phyloP scores from a whole-genome alignment of 148 eudicot genomes.

The Camellia granthamiana region DNA sequence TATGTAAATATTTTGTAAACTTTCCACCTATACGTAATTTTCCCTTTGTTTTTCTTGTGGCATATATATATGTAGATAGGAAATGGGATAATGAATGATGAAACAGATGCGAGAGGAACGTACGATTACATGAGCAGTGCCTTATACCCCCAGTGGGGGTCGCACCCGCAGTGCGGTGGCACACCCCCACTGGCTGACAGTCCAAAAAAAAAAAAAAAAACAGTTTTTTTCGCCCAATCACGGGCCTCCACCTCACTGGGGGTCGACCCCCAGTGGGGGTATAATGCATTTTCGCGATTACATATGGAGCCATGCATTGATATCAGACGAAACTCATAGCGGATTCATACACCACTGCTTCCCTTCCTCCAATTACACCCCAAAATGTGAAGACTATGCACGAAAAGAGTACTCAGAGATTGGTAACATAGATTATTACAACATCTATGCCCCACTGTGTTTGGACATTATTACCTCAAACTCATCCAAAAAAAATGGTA shows the following conservation, averaged over 20 bases:
- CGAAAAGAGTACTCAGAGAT: constrained; percentile 7
- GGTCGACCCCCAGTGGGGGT: no score
- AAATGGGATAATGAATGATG: constrained; percentile 31
- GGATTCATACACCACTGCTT: constrained; percentile 23
- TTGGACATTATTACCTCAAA: not conserved
- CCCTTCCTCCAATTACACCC: not conserved
- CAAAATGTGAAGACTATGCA: constrained; percentile 14
- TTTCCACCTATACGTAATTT: no score
- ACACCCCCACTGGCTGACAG: no score
- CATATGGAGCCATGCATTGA: constrained; percentile 36
- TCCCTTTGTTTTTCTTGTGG: not conserved
- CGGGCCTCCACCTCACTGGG: no score
- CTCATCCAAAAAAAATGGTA: not conserved
- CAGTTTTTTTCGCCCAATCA: no score
- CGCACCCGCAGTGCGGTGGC: no score
- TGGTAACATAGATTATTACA: constrained; percentile 27
- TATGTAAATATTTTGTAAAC: no score
- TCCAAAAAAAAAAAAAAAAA: no score
- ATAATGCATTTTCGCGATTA: no score
- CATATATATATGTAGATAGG: constrained; percentile 21
- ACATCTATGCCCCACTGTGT: constrained; percentile 27
- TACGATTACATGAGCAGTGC: constrained; percentile 24
- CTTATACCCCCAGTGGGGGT: no score
- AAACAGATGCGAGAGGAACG: constrained; percentile 26
- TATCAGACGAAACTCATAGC: constrained; percentile 29